Evolutionary conservation across 345 rosid genomes (phyloP).

Genomic region (Cochlearia excelsa): DNA sequence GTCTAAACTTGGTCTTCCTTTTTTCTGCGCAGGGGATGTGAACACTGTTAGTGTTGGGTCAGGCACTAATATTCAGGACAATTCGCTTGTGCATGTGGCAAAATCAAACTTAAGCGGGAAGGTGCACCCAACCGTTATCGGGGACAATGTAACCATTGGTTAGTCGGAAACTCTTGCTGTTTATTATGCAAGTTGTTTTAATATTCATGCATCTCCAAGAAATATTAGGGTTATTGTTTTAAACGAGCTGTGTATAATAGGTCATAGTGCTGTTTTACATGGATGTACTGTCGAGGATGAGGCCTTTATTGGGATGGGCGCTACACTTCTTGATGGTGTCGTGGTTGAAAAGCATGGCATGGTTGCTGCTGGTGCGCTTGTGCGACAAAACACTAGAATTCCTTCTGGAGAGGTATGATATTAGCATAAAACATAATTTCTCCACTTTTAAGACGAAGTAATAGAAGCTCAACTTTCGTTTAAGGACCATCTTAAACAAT

Average conservation of each 20-base stretch:
- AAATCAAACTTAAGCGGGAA: conserved; percentile 92
- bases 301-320: conserved; percentile 91
- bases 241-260: conserved; percentile 44
- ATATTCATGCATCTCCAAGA: conserved; percentile 11
- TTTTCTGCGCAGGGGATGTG: conserved; percentile 63
- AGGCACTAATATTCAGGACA: conserved; percentile 95
- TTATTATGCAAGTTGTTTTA: background rate
- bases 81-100: conserved; percentile 94
- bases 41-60: conserved; percentile 76
- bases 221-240: conserved; percentile 20
- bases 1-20: conserved; percentile 7
- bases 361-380: conserved; percentile 99
- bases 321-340: conserved; percentile 84
- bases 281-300: conserved; percentile 95
- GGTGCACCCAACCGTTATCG: conserved; percentile 73
- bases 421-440: background rate
- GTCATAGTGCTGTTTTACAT: conserved; percentile 94
- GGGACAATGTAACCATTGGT: conserved; percentile 98
- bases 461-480: background rate
- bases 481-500: conserved; percentile 1
- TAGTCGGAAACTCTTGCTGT: conserved; percentile 35
- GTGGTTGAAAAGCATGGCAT: conserved; percentile 83
- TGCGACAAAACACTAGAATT: conserved; percentile 79
- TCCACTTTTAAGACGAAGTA: background rate
- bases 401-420: conserved; percentile 77